A percentile compares a stretch with the other conserved stretches of the same genome.
phyloP scores from a whole-genome alignment of 306 rosid species.

The Coriaria nepalensis region DNA sequence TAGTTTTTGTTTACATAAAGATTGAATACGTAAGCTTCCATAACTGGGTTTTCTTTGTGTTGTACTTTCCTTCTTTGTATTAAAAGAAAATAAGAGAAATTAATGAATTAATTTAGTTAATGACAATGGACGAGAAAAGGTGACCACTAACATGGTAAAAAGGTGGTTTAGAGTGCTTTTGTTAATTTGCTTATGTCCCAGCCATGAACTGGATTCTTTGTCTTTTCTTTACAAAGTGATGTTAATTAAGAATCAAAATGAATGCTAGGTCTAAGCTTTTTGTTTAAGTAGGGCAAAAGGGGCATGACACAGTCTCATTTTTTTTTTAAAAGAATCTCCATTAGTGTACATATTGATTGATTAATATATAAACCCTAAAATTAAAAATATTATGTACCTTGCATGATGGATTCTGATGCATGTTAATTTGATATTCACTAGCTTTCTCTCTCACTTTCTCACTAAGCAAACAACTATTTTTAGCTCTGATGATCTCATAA shows the following conservation, averaged over 20 bases:
- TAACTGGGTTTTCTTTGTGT: no score
- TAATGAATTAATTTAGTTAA: no score
- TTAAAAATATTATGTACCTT: no score
- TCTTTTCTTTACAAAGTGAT: not conserved
- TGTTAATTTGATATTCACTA: not conserved
- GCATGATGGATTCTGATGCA: constrained; percentile 3
- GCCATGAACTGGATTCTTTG: constrained; percentile 1
- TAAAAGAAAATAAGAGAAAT: not conserved
- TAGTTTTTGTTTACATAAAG: no score
- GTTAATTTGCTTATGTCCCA: not conserved
- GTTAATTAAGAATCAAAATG: no score
- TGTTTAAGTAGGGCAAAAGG: no score
- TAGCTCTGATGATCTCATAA: not conserved
- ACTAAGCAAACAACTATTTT: not conserved
- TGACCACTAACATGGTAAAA: not conserved
- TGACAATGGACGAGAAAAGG: not conserved
- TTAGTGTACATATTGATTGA: not conserved
- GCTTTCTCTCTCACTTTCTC: not conserved
- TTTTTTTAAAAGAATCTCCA: not conserved
- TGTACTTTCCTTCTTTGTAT: no score
- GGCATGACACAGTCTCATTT: not conserved
- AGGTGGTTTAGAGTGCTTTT: not conserved
- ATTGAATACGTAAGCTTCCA: no score
- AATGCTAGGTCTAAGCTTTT: no score
- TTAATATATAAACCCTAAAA: not conserved